phyloP scores from a whole-genome alignment of 495 filamentous ascomycete genomes.

The Xylaria castorea region DNA sequence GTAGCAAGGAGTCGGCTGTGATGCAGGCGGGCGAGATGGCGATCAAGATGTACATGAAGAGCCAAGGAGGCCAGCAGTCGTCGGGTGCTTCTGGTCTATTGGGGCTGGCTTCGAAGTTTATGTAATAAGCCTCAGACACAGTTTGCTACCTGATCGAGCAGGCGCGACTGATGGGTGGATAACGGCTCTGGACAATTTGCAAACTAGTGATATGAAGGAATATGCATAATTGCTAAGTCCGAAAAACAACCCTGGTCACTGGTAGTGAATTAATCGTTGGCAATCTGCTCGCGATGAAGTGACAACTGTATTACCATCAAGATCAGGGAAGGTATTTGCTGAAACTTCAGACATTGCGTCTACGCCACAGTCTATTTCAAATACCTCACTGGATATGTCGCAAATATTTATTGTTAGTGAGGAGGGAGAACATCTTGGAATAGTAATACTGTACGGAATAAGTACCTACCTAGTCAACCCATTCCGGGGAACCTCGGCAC shows the following conservation, averaged over 20 bases:
- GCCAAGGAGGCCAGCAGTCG: conserved; percentile 41
- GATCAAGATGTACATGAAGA: conserved; percentile 62
- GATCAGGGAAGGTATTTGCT: not conserved
- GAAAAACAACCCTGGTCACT: not conserved
- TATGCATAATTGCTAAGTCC: not conserved
- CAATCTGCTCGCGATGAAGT: not conserved
- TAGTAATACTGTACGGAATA: not conserved
- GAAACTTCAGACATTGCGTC: not conserved
- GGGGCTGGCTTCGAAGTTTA: conserved; percentile 51
- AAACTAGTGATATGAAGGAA: not conserved
- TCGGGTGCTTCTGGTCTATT: conserved; percentile 40
- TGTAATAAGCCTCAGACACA: conserved; percentile 22
- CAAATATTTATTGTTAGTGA: not conserved
- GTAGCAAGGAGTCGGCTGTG: conserved; percentile 58
- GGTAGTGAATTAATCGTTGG: not conserved
- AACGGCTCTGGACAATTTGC: not conserved
- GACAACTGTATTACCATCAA: not conserved
- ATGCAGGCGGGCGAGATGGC: conserved; percentile 62
- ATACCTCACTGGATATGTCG: not conserved
- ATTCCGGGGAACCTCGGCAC: conserved; percentile 4
- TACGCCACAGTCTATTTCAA: not conserved
- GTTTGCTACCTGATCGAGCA: not conserved
- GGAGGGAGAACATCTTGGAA: not conserved
- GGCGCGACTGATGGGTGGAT: not conserved
- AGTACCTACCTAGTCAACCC: not conserved